Evolutionary conservation across 106 monocot genomes (phyloP), one percentile per base, ranked within the genome.

Genomic region (Agapanthus africanus): DNA sequence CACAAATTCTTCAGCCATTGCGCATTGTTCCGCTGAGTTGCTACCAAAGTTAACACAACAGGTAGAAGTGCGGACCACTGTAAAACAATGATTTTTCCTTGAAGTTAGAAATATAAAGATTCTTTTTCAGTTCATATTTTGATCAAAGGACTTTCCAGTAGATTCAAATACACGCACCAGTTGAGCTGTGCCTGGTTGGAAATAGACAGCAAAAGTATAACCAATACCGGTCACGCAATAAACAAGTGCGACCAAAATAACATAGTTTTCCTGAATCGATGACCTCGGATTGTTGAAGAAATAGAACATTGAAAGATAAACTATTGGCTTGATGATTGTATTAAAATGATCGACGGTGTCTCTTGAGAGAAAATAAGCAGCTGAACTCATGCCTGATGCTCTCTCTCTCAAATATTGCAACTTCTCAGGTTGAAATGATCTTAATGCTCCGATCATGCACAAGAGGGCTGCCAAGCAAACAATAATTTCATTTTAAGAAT

Each of bases 11-110:
- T 70, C 54, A 95, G 40, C 21, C 80, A 23, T 14, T 63, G 73
- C 35, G 60, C 60, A 35, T 36, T 71, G 35, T 67, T 69, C 46
- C 73, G 57, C 68, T 95, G 87, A 30, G 95, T 95, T 74, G 91
- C 85, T 83, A 95, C 69, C 26, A 95, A 56, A 72, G 95, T 95
- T 71, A 95, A 77, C 60, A 95, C 88, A 71, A 95, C 91, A 31
- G 95, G 95, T 71, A 91, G 44, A 71, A 95, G 80, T 4, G 88
- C 91, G 52, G 95, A 91, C 88, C 95, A 95, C 95, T 95, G 79
- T 81, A 88, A 70, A n/a, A 79, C 44, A 69, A 76, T 36, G 23
- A 28, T 35, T 27, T 28, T 13, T n/a, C n/a, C n/a, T 23, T 49
- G 38, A 18, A 47, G 18, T 44, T 63, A 47, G 36, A 49, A 46